A percentile compares a stretch with the other conserved stretches of the same genome.
phyloP scores from a whole-genome alignment of 2,329 filamentous ascomycete species.

The Aspergillus ustus region DNA sequence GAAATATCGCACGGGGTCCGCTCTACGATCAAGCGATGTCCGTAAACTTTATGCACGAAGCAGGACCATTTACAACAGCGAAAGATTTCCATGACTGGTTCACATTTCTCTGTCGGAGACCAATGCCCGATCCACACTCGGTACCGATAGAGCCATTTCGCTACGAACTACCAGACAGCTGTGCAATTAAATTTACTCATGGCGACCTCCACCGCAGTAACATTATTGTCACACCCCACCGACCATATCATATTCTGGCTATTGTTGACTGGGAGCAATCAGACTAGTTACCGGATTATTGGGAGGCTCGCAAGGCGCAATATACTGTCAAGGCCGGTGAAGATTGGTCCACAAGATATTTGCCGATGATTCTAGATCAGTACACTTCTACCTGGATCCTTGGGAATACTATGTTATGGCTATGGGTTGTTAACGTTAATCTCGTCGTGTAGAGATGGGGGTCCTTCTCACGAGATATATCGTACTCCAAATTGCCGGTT shows the following conservation, averaged over 20 bases:
- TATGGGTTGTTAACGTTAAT: no score
- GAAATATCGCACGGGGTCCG: conserved; percentile 22
- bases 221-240: conserved; percentile 31
- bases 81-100: conserved; percentile 41
- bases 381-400: no score
- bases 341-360: conserved; percentile 33
- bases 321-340: conserved; percentile 25
- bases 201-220: conserved; percentile 42
- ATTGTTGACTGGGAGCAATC: conserved; percentile 40
- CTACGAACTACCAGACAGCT: conserved; percentile 34
- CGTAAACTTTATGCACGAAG: conserved; percentile 23
- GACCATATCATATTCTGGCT: conserved; percentile 29
- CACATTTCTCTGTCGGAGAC: conserved; percentile 28
- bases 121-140: conserved; percentile 31
- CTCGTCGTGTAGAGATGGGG: no score
- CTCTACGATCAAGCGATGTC: conserved; percentile 32
- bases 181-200: conserved; percentile 40
- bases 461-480: no score
- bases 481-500: no score
- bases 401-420: no score
- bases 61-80: conserved; percentile 35
- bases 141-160: conserved; percentile 34
- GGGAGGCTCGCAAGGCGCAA: conserved; percentile 31
- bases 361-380: conserved; percentile 38
- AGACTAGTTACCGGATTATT: conserved; percentile 38